Evolutionary conservation across 805 yeast genomes (phyloP), one percentile per base, ranked within the genome.

Genomic region (Suhomyces faveliae): DNA sequence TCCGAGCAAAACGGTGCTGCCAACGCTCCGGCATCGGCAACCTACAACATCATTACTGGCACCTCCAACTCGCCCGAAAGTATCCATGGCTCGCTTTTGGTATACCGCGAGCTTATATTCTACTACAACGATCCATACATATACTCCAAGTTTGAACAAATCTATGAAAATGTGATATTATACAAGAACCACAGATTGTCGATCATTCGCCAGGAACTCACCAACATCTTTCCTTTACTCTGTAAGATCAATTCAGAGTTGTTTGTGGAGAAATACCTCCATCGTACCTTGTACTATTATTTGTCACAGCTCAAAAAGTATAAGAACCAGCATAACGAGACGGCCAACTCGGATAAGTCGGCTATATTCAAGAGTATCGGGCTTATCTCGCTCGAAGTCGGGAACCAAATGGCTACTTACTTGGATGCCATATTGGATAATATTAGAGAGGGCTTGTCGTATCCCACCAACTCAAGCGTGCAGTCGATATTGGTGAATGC

Each of bases 21-120:
- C 13, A 49, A 45, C 22, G 30, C 55, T 11, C 52, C 55, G 1
- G 52, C 57, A 10, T 52, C 42, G 24, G 48, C 55, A 17, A 55
- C 60, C 7, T 54, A 59, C 41, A 61, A 59, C 40, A 45, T 61
- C 12, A 56, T 64, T 17, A 48, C 62, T 1, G 46, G 56, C 7
- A 40, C 62, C 5, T 47, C 61, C 7, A 70, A 61, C 30, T 55
- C 71, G 4, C 59, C 80, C 15, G 97, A 90, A 51, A 74, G 85
- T 2, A 78, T 89, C n/a, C 98, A 92, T 64, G 97, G 96, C 0
- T 81, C 96, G 0, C 69, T 92, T 19, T 70, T 92, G 35, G 94
- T 88, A 0, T 90, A 83, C 62, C 76, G 94, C 25, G 97, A 89
- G 62, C 71, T 92, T 13, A 77, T 91, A 11, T 70, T 77, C 42